Percentiles rank a stretch among this genome's conserved stretches.
phyloP scores from a whole-genome alignment of 1,284 basidiomycete genomes.

The Cyathus olla region DNA sequence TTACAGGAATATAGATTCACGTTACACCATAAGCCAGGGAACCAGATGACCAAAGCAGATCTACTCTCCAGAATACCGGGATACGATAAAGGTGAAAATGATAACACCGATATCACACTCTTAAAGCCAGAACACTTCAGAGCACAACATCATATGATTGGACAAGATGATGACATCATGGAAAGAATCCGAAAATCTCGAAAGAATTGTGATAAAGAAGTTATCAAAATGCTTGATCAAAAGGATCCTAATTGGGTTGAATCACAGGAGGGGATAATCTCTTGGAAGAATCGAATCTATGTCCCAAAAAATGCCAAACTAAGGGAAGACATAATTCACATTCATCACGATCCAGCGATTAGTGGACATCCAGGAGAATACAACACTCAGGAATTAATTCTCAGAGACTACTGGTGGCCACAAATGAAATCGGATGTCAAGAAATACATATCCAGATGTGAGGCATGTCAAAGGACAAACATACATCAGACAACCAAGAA shows the following conservation, averaged over 20 bases:
- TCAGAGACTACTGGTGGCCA: conserved; percentile 39
- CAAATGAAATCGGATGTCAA: conserved; percentile 21
- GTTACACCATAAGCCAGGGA: conserved; percentile 38
- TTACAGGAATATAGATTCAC: conserved; percentile 30
- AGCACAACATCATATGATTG: background rate
- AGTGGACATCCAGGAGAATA: conserved; percentile 19
- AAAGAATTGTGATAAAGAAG: background rate
- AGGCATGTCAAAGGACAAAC: conserved; percentile 27
- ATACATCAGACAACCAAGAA: background rate
- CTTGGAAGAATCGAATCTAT: background rate
- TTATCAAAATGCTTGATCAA: no score
- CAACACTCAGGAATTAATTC: conserved; percentile 20
- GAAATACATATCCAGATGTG: conserved; percentile 31
- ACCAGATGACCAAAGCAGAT: conserved; percentile 1
- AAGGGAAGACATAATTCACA: conserved; percentile 13
- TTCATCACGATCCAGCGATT: background rate
- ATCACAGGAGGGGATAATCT: background rate
- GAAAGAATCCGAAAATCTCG: background rate
- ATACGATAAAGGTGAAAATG: background rate
- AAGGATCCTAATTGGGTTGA: background rate
- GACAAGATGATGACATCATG: background rate
- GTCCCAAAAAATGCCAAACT: conserved; percentile 6
- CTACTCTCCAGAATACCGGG: background rate
- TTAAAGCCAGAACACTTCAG: background rate
- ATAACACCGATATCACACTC: background rate